Conservation (phyloP, 768 basidiomycete genomes). For the Kwoniella botswanensis region DNA sequence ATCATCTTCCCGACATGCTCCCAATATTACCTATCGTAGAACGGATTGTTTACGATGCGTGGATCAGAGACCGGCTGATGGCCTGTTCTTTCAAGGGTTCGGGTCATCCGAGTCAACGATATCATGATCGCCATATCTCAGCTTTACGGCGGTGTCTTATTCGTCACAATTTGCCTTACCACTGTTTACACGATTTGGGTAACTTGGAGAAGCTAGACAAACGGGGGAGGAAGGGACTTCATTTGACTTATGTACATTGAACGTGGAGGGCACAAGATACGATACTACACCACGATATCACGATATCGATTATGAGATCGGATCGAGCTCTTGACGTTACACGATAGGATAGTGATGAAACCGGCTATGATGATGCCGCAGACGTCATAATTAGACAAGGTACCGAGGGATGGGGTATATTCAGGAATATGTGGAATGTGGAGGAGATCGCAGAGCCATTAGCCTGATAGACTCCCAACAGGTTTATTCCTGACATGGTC, state of each 20-base stretch:
- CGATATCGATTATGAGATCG: not conserved
- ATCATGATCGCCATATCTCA: not conserved
- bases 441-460: no score
- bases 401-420: not conserved
- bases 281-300: not conserved
- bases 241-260: conserved; percentile 1
- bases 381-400: not conserved
- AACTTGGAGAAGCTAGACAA: not conserved
- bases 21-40: not conserved
- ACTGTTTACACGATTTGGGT: not conserved
- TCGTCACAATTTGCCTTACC: not conserved
- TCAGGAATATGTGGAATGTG: no score
- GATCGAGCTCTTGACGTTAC: not conserved
- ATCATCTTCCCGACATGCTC: not conserved
- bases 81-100: not conserved
- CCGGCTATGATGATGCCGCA: not conserved
- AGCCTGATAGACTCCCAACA: no score
- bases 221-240: not conserved
- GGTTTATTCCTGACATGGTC: no score
- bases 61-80: not conserved
- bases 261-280: not conserved
- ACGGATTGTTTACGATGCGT: not conserved
- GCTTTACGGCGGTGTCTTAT: not conserved
- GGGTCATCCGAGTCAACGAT: conserved; percentile 1
- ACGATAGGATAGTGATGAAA: not conserved